Evolutionary conservation across 2,329 filamentous ascomycete genomes (phyloP), one percentile per base, ranked within the genome.

Genomic region (Dactylella cylindrospora): DNA sequence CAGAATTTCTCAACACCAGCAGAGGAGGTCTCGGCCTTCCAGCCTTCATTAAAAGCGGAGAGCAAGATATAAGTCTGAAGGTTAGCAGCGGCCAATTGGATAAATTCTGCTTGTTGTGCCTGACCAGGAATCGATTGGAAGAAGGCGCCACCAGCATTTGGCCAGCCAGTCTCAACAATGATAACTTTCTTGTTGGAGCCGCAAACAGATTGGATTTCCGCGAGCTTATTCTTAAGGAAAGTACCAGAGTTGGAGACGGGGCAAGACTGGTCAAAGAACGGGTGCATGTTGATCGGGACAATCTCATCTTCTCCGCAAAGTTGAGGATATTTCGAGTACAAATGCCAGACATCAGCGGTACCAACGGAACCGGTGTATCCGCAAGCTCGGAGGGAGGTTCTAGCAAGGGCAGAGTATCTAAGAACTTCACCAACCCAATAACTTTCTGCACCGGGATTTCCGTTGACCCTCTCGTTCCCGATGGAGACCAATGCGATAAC

Each of bases 141-240:
- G 70, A 93, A 89, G 44, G 77, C 64, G 12, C 76, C 67, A n/a
- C 89, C 89, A 66, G 80, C 72, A 70, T 80, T 83, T 32, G 89
- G 89, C 89, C 88, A 95, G 44, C 89, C 89, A 2, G 84, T 84
- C 76, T 95, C 89, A 1, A 86, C 88, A 67, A 94, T 83, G 32
- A 91, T 77, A 29, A 86, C 79, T 44, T 78, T 77, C 72, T 88
- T 84, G 66, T 52, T 15, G 13, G 54, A 8, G 23, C 52, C 52
- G 40, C 57, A 62, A 33, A 33, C 38, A 3, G 25, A 32, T 20
- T 62, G 36, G 49, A 62, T 32, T 19, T 49, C 57, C 3, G 43
- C 43, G 13, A 54, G 78, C 65, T 84, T 82, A 15, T 75, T 74
- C 33, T 76, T 72, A 31, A 90, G 80, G 72, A 88, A 94, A 0